phyloP scores from a whole-genome alignment of 2,329 filamentous ascomycete genomes.

The Colletotrichum tofieldiae region DNA sequence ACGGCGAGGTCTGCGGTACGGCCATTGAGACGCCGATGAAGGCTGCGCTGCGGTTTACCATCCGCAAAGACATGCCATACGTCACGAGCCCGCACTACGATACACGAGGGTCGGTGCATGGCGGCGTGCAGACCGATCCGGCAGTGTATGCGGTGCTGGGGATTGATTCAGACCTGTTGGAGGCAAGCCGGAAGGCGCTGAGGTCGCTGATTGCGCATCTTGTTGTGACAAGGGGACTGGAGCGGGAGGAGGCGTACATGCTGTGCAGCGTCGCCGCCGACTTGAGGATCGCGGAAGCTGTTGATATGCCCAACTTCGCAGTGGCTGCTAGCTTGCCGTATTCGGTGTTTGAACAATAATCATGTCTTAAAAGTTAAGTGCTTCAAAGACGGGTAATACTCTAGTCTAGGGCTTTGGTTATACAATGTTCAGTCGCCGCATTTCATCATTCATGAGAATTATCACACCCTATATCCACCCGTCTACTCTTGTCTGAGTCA shows the following conservation, averaged over 20 bases:
- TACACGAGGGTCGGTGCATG: slow-evolving; percentile 47
- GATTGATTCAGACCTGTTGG: slow-evolving; percentile 61
- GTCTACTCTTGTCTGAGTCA: background rate
- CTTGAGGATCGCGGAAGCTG: slow-evolving; percentile 66
- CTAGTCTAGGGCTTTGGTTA: background rate
- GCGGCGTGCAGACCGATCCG: slow-evolving; percentile 47
- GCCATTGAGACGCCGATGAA: slow-evolving; percentile 69
- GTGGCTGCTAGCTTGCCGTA: slow-evolving; percentile 66
- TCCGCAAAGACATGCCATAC: slow-evolving; percentile 63
- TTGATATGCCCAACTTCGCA: slow-evolving; percentile 69
- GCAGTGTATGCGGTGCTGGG: slow-evolving; percentile 62
- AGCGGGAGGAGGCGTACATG: slow-evolving; percentile 66
- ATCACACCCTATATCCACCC: background rate
- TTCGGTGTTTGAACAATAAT: slow-evolving; percentile 58
- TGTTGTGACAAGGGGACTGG: slow-evolving; percentile 61
- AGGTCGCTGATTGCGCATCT: slow-evolving; percentile 66
- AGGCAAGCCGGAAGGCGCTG: slow-evolving; percentile 65
- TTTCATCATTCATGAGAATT: background rate
- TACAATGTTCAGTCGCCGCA: background rate
- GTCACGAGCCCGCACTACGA: slow-evolving; percentile 64
- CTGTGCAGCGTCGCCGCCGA: slow-evolving; percentile 65
- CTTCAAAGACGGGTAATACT: background rate
- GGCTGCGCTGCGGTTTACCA: slow-evolving; percentile 63
- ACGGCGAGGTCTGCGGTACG: slow-evolving; percentile 70
- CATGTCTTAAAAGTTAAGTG: background rate